A percentile compares a stretch with the other conserved stretches of the same genome.
phyloP scores from a whole-genome alignment of 2,329 filamentous ascomycete genomes.

The Cryoendolithus antarcticus region DNA sequence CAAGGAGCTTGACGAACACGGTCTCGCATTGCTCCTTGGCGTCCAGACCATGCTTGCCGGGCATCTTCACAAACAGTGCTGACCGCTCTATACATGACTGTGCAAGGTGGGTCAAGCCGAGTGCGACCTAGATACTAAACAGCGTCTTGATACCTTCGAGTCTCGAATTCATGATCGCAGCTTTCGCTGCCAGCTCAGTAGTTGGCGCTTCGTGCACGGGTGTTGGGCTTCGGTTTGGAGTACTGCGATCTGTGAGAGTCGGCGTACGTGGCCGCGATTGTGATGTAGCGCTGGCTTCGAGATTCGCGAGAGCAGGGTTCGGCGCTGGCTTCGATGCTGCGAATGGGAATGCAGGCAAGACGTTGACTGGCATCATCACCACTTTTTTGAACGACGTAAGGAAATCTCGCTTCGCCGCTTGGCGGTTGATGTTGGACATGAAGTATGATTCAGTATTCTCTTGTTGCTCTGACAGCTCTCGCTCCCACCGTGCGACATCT shows the following conservation, averaged over 20 bases:
- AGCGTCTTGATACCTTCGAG: constrained; percentile 89
- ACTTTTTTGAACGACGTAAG: constrained; percentile 95
- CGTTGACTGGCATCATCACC: constrained; percentile 96
- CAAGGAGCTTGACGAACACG: constrained; percentile 76
- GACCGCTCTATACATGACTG: constrained; percentile 80
- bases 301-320: constrained; percentile 6
- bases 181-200: constrained; percentile 87
- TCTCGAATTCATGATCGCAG: constrained; percentile 90
- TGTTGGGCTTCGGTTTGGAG: constrained; percentile 20
- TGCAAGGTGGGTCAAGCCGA: constrained; percentile 77
- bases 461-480: constrained; percentile 80
- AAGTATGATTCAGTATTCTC: constrained; percentile 84
- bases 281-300: background rate
- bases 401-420: constrained; percentile 94
- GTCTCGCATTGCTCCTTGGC: constrained; percentile 78
- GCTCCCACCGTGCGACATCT: constrained; percentile 78
- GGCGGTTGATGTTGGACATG: constrained; percentile 89
- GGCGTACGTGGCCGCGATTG: constrained; percentile 18
- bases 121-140: constrained; percentile 90
- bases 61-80: constrained; percentile 68
- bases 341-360: constrained; percentile 60
- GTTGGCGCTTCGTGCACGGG: constrained; percentile 56
- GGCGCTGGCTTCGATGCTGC: constrained; percentile 29
- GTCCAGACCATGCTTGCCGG: constrained; percentile 63
- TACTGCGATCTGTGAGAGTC: constrained; percentile 7